Conservation (phyloP, 75 land plant species). For the Selaginella moellendorffii region DNA sequence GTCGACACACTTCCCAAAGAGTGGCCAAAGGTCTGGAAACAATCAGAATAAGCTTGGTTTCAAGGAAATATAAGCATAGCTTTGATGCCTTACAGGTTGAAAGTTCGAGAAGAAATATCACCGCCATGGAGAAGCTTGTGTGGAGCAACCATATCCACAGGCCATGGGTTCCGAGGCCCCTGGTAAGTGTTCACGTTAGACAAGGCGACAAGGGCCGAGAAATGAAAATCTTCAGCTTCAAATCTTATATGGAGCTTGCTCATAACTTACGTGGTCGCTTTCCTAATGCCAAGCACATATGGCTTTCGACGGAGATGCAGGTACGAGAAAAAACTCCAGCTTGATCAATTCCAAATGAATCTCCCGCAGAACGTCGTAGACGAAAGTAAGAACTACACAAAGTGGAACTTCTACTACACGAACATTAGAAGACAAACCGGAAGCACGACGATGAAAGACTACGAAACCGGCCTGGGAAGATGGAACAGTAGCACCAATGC, state of each 20-base stretch:
- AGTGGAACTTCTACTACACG: slow-evolving; percentile 2
- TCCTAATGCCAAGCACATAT: neutral
- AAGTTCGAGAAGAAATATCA: neutral
- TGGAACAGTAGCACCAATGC: slow-evolving; percentile 4
- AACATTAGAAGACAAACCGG: slow-evolving; percentile 3
- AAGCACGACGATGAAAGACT: neutral
- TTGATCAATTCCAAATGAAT: neutral
- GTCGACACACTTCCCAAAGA: neutral
- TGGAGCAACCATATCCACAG: slow-evolving; percentile 3
- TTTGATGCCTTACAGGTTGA: neutral
- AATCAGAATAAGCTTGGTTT: neutral
- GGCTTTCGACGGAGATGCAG: slow-evolving; percentile 10
- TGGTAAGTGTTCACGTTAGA: slow-evolving; percentile 5
- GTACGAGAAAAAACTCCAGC: neutral
- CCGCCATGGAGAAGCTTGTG: neutral
- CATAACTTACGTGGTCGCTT: neutral
- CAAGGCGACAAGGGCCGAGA: slow-evolving; percentile 5
- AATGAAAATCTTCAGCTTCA: slow-evolving; percentile 1
- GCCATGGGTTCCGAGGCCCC: slow-evolving; percentile 7
- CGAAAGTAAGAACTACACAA: slow-evolving; percentile 4
- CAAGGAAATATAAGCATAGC: neutral
- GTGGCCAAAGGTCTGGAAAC: neutral
- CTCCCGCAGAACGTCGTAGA: slow-evolving; percentile 3
- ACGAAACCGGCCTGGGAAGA: slow-evolving; percentile 7
- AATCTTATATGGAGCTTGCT: slow-evolving; percentile 6